Evolutionary conservation across 176 grass and related monocot genomes (phyloP).

Genomic region (Cocos nucifera): DNA sequence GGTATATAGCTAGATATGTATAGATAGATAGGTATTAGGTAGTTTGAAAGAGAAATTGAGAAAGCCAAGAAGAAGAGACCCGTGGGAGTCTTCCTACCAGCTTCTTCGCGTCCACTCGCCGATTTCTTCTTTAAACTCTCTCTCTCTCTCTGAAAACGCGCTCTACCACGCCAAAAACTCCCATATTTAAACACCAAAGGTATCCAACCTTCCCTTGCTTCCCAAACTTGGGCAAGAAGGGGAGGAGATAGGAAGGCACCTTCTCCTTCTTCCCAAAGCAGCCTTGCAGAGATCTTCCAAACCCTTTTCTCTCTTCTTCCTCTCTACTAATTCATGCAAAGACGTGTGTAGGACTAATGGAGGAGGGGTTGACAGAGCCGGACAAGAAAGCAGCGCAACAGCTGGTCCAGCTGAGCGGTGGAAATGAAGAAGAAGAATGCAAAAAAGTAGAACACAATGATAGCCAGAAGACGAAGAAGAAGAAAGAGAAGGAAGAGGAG

Average conservation of each 20-base stretch:
- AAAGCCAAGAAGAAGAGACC: neutral
- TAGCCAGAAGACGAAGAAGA: slow-evolving; percentile 1
- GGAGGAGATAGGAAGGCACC: too few relatives aligned
- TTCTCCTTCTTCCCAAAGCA: too few relatives aligned
- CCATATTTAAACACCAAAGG: neutral
- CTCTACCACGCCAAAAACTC: neutral
- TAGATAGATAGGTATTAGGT: too few relatives aligned
- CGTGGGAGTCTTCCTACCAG: neutral
- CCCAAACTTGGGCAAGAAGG: too few relatives aligned
- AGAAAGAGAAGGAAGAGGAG: neutral
- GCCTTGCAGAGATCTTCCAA: too few relatives aligned
- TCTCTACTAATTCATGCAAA: too few relatives aligned
- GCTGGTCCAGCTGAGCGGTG: slow-evolving; percentile 44
- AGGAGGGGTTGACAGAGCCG: slow-evolving; percentile 5
- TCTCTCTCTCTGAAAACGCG: neutral
- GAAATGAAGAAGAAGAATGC: slow-evolving; percentile 2
- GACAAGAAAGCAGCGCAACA: slow-evolving; percentile 53
- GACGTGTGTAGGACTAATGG: too few relatives aligned
- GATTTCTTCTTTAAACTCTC: neutral
- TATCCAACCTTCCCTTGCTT: too few relatives aligned
- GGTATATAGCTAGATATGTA: too few relatives aligned
- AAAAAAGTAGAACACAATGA: slow-evolving; percentile 7
- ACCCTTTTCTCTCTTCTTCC: neutral
- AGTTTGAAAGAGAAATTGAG: neutral
- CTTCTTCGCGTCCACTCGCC: neutral